Evolutionary conservation across 768 basidiomycete species (phyloP), one percentile per base, ranked within the genome.

Genomic region (Kwoniella heveanensis): DNA sequence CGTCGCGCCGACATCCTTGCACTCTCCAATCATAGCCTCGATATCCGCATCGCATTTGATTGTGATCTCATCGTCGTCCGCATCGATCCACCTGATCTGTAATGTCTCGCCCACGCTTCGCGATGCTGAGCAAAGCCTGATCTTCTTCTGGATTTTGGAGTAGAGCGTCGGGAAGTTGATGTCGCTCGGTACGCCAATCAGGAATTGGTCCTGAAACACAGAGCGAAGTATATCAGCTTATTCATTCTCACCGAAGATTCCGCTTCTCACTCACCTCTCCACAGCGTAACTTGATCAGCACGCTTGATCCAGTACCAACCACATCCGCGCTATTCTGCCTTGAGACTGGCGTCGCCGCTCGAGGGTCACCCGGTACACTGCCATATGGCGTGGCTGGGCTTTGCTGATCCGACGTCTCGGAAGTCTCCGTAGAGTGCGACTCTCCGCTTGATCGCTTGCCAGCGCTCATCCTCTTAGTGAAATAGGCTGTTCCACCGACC

Each of bases 241-340:
- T n/a, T n/a, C n/a, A n/a, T n/a, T n/a, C n/a, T n/a, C n/a, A n/a
- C n/a, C n/a, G n/a, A n/a, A n/a, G n/a, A n/a, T n/a, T n/a, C n/a
- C n/a, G n/a, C n/a, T n/a, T n/a, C n/a, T n/a, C n/a, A 69, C 74
- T 70, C 48, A 76, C 77, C 49, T 74, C 90, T 73, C 91, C 88
- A 82, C 90, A 97, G 79, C 91, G 90, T 57, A 97, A 92, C 81
- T 95, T 95, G 76, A 97, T 88, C 77, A 93, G 91, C 47, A 97
- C 88, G 12, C 88, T 85, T 47, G 76, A 65, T 21, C 62, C 58
- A 49, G 39, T 39, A 29, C 54, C 58, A 3, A 53, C 64, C 15
- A 57, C 57, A 37, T 66, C 68, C 54, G n/a, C 27, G 25, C 65
- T 67, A 52, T 62, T 64, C 50, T 67, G 68, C 24, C 70, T 54